Conservation (phyloP, 163 green algal species). For the Smithsoniella earleae region DNA sequence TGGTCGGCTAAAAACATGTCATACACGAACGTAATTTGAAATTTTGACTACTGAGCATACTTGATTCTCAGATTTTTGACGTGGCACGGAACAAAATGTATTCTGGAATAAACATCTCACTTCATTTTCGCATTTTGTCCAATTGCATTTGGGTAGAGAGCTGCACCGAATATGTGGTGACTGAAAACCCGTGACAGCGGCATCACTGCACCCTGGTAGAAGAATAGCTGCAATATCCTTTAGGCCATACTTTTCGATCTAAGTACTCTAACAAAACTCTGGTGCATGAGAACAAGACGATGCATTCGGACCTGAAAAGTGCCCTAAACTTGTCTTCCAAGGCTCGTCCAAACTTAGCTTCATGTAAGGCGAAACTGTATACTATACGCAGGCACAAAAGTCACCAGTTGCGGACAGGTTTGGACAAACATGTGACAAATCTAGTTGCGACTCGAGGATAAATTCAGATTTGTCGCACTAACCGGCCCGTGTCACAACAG, state of each 20-base stretch:
- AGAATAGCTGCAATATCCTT: constrained; percentile 58
- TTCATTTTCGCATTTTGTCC: not conserved
- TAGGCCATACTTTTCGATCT: no score
- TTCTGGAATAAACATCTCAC: no score
- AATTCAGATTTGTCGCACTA: no score
- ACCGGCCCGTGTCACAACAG: no score
- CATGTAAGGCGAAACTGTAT: not conserved
- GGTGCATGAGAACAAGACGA: constrained; percentile 50
- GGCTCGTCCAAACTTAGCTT: not conserved
- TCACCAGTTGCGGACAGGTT: constrained; percentile 70
- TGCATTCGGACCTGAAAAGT: constrained; percentile 55
- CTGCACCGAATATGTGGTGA: constrained; percentile 39
- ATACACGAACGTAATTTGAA: no score
- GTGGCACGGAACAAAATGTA: no score
- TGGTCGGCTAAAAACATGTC: no score
- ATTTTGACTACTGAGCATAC: not conserved
- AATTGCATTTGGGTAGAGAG: not conserved
- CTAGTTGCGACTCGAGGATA: no score
- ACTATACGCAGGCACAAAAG: constrained; percentile 45
- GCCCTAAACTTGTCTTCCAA: not conserved
- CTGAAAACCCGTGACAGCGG: constrained; percentile 73
- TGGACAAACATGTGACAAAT: no score
- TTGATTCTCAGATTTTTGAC: not conserved
- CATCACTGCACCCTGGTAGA: constrained; percentile 65
- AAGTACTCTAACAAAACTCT: constrained; percentile 62